These are phyloP conservation scores for Oryza coarctata DNA, from an alignment of 176 grass and related monocot genomes.

Conservation along the genomic window DNA sequence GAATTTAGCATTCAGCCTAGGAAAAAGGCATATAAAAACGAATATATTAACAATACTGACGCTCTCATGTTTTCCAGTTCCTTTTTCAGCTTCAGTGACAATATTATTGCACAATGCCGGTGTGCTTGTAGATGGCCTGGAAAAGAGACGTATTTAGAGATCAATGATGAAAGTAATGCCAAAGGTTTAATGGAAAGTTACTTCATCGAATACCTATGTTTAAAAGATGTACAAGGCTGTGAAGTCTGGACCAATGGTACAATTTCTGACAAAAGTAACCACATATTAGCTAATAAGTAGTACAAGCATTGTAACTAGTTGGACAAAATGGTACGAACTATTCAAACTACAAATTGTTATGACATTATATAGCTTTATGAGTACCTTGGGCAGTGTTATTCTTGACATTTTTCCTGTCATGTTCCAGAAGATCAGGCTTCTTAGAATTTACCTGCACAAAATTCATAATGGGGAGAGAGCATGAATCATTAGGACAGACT, in stretches of 20 bases:
- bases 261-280: constrained; percentile 44
- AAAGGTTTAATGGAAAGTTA: constrained; percentile 28
- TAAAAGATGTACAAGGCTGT: constrained; percentile 34
- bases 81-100: constrained; percentile 13
- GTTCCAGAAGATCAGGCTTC: neutral
- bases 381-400: constrained; percentile 38
- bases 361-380: neutral
- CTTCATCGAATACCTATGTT: constrained; percentile 38
- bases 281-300: constrained; percentile 4
- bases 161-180: neutral
- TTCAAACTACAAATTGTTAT: neutral
- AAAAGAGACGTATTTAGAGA: constrained; percentile 17
- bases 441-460: constrained; percentile 34
- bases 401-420: constrained; percentile 29
- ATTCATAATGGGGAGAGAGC: neutral
- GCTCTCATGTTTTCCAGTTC: constrained; percentile 24
- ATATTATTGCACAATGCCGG: neutral
- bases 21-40: neutral
- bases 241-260: constrained; percentile 7
- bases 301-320: neutral
- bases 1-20: neutral
- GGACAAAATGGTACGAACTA: neutral
- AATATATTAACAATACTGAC: constrained; percentile 1
- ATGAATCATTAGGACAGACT: constrained; percentile 15
- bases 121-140: constrained; percentile 39